These are phyloP conservation scores for Arthrobotrys sinensis DNA, from an alignment of 2,329 filamentous ascomycete species.

Conservation along the genomic window DNA sequence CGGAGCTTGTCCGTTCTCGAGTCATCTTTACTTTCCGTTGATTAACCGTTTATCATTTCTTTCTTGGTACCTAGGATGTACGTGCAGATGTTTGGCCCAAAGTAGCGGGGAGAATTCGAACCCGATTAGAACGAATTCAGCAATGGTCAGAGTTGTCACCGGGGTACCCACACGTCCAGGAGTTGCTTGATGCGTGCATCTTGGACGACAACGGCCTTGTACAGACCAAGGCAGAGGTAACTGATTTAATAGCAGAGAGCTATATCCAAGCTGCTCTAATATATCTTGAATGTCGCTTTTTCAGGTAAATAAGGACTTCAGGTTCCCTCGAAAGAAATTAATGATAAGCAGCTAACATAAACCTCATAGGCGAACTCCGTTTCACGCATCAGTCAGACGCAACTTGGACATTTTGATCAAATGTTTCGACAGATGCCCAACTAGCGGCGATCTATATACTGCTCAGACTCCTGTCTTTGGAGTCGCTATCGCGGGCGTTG, in stretches of 20 bases:
- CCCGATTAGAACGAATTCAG: background rate
- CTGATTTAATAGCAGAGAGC: slow-evolving; percentile 9
- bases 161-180: background rate
- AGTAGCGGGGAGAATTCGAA: background rate
- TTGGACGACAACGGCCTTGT: slow-evolving; percentile 14
- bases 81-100: background rate
- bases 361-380: slow-evolving; percentile 5
- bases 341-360: background rate
- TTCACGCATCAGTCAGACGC: background rate
- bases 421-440: slow-evolving; percentile 20
- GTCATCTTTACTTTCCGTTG: too few relatives aligned
- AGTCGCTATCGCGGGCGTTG: slow-evolving; percentile 9
- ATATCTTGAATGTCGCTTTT: slow-evolving; percentile 20
- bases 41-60: background rate
- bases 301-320: background rate
- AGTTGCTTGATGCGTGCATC: background rate
- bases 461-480: slow-evolving; percentile 17
- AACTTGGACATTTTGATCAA: slow-evolving; percentile 1
- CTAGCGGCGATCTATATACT: slow-evolving; percentile 10
- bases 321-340: background rate
- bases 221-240: slow-evolving; percentile 1
- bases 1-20: background rate
- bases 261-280: slow-evolving; percentile 12
- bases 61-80: background rate
- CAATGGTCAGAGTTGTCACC: slow-evolving; percentile 9